Percentiles rank a stretch among this genome's conserved stretches.
These are phyloP conservation scores for Apiospora sp. DNA, from an alignment of 2,329 filamentous ascomycete genomes.

Conservation along the genomic window DNA sequence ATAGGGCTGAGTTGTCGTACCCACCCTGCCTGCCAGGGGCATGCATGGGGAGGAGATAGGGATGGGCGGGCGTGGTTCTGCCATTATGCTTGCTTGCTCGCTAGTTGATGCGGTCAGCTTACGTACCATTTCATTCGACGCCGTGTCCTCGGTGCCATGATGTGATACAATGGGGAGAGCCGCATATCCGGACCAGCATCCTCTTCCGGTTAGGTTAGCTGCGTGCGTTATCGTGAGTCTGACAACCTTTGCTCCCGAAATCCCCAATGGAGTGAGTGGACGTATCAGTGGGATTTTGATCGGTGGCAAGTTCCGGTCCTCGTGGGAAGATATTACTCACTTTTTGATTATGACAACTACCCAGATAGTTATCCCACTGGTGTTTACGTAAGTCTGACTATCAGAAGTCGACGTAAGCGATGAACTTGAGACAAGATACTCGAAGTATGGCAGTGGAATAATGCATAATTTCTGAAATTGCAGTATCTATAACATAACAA, in stretches of 20 bases:
- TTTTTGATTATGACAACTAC: no score
- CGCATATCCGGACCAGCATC: background rate
- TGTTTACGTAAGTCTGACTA: no score
- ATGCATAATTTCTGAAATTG: background rate
- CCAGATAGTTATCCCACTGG: no score
- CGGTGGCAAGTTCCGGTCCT: no score
- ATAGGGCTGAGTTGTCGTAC: slow-evolving; percentile 3
- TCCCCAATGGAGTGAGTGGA: background rate
- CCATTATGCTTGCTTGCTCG: background rate
- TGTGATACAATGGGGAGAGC: background rate
- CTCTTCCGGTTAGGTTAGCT: background rate
- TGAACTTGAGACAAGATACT: no score
- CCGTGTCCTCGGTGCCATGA: background rate
- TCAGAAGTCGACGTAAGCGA: no score
- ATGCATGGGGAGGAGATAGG: background rate
- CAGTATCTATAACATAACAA: background rate
- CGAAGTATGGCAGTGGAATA: no score
- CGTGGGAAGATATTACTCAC: no score
- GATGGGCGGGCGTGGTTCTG: background rate
- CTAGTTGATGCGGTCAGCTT: background rate
- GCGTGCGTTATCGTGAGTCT: background rate
- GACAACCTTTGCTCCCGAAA: background rate
- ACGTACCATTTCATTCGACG: background rate
- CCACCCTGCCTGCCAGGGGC: background rate
- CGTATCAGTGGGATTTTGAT: background rate